Base-by-base conservation (phyloP, 305 asterid species). In the Rubia peregrina region DNA sequence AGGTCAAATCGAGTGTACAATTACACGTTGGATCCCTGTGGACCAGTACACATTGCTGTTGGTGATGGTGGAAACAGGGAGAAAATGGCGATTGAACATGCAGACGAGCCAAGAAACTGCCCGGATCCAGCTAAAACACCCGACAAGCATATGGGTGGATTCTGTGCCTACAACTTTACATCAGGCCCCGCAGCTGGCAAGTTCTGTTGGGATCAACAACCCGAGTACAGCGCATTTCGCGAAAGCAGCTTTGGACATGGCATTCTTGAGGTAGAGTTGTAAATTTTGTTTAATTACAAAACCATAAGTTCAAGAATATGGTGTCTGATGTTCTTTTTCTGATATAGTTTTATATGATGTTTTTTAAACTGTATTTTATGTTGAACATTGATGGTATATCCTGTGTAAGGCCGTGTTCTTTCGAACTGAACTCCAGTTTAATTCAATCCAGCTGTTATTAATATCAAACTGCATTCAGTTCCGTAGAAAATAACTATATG, bases 1-100 rank as follows among this genome's bases (percentile, higher is more conserved):
- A 87, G 98, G 76, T 90, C 95, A 43, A 92, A 92, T 76, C 83
- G 96, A 86, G 98, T 92, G 79, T 90, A 90, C 62, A 88, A 92
- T 79, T 92, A 92, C 77, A 85, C 80, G 2, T 82, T 92, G 65
- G 96, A 92, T 75, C 95, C 98, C 4, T 92, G 98, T 71, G 98
- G 96, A 6, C 96, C 89, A 0, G 89, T 92, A 40, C 53, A 92
- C 76, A 84, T 92, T 79, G 73, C 97, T 24, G 73, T 92, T 26
- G 98, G 98, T 10, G 98, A 92, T 70, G 98, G 98, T 9, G 98
- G 98, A n/a, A 92, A 90, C 76, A 76, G 98, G 69, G 98, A 92
- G 80, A 92, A 92, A 80, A 92, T 90, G 96, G 81, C 98, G 1
- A 84, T 85, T 42, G 59, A 21, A 46, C 96, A 90, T 46, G 85